phyloP scores from a whole-genome alignment of 257 asterid species.

The Solanum phureja region DNA sequence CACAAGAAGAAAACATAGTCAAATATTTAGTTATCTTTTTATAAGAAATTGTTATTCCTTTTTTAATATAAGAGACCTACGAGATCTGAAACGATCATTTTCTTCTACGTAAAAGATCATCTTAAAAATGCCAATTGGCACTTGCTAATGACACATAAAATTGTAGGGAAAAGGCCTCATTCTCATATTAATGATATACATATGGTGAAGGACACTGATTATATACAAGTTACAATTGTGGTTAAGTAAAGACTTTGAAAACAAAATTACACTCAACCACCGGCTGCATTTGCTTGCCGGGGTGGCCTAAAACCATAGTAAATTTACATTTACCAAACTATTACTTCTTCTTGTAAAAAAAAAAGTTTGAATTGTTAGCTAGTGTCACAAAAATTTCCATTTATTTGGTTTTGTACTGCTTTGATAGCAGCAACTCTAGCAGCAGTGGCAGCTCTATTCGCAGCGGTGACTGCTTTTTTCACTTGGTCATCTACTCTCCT shows the following conservation, averaged over 20 bases:
- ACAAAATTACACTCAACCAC: slow-evolving; percentile 28
- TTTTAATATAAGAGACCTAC: background rate
- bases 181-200: slow-evolving; percentile 11
- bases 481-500: slow-evolving; percentile 62
- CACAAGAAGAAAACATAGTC: background rate
- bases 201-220: slow-evolving; percentile 3
- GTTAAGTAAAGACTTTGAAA: slow-evolving; percentile 8
- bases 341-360: background rate
- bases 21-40: background rate
- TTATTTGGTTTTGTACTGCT: slow-evolving; percentile 42
- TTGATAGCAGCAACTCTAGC: slow-evolving; percentile 57
- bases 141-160: background rate
- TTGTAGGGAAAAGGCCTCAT: background rate
- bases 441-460: slow-evolving; percentile 56
- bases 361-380: background rate
- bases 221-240: slow-evolving; percentile 37
- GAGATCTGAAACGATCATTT: background rate
- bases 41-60: background rate
- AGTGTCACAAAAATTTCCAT: slow-evolving; percentile 34
- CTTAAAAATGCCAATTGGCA: background rate
- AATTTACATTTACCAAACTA: slow-evolving; percentile 11
- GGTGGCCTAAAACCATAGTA: slow-evolving; percentile 13
- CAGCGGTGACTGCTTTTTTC: slow-evolving; percentile 58
- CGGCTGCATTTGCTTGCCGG: slow-evolving; percentile 26
- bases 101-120: background rate